Percentiles rank a stretch among this genome's conserved stretches.
Evolutionary conservation across 768 basidiomycete species (phyloP).

Genomic region (Boletus reticulatus): DNA sequence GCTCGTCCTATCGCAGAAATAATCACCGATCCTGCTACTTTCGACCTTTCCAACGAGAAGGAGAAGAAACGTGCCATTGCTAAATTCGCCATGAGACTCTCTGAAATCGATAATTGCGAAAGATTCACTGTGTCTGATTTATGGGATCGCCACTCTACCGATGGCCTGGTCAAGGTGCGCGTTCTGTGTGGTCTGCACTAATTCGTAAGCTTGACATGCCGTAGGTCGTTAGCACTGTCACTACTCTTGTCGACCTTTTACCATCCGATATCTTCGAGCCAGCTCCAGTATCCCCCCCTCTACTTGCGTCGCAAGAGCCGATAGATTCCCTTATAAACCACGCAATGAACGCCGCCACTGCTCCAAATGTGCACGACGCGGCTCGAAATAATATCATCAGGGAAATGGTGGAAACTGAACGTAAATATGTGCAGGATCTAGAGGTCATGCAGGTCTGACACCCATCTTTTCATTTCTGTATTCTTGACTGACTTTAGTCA

Average conservation of each 20-base stretch:
- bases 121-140: slow-evolving; percentile 91
- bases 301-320: slow-evolving; percentile 55
- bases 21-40: slow-evolving; percentile 61
- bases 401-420: slow-evolving; percentile 93
- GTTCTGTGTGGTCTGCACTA: neutral
- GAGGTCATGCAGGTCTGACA: slow-evolving; percentile 88
- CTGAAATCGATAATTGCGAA: slow-evolving; percentile 65
- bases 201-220: neutral
- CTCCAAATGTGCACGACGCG: slow-evolving; percentile 58
- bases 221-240: slow-evolving; percentile 88
- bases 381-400: slow-evolving; percentile 76
- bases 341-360: slow-evolving; percentile 35
- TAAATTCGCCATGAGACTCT: slow-evolving; percentile 87
- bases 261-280: slow-evolving; percentile 68
- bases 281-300: slow-evolving; percentile 55
- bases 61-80: slow-evolving; percentile 89
- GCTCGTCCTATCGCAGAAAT: slow-evolving; percentile 47
- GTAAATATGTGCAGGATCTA: slow-evolving; percentile 94
- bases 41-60: slow-evolving; percentile 73
- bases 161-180: slow-evolving; percentile 91
- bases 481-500: slow-evolving; percentile 33
- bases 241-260: slow-evolving; percentile 75
- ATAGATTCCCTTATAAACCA: slow-evolving; percentile 55
- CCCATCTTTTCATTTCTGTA: slow-evolving; percentile 1
- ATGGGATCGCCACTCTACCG: slow-evolving; percentile 87